A percentile compares a stretch with the other conserved stretches of the same genome.
These are phyloP conservation scores for Craspedostauros australis DNA, from an alignment of 108 stramenopile species.

Conservation along the genomic window DNA sequence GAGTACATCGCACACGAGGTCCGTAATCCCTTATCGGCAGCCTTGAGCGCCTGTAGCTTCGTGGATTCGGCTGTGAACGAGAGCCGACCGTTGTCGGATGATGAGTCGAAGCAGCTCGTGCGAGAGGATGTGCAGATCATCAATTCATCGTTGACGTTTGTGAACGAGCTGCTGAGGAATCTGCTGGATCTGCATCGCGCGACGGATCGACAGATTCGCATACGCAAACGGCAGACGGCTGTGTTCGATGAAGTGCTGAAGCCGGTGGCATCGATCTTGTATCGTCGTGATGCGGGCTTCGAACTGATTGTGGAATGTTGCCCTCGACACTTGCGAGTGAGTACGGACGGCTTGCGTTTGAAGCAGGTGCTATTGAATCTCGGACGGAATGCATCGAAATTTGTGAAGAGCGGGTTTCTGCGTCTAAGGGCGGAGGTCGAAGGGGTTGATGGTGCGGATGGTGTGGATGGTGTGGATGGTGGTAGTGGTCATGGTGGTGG, in stretches of 20 bases:
- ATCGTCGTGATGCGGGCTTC: neutral
- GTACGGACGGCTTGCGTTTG: constrained; percentile 6
- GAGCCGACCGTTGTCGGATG: neutral
- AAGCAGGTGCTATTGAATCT: constrained; percentile 19
- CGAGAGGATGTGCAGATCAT: constrained; percentile 9
- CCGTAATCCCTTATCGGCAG: constrained; percentile 22
- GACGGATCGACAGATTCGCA: neutral
- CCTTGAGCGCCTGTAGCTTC: constrained; percentile 11
- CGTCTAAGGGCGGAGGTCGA: neutral
- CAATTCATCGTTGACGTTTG: neutral
- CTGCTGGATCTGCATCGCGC: constrained; percentile 16
- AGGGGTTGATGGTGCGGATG: too few species aligned
- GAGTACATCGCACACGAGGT: constrained; percentile 26
- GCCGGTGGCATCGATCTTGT: constrained; percentile 9
- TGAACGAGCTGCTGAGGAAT: constrained; percentile 7
- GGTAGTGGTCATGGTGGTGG: too few species aligned
- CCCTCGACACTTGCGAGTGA: neutral
- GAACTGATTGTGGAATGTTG: constrained; percentile 7
- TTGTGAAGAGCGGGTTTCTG: constrained; percentile 7
- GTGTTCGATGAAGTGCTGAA: constrained; percentile 7
- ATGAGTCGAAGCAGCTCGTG: neutral
- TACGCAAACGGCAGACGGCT: constrained; percentile 1
- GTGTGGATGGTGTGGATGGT: neutral
- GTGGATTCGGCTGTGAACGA: constrained; percentile 1
- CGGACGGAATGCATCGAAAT: constrained; percentile 9